Evolutionary conservation across 2,329 filamentous ascomycete species (phyloP).

Genomic region (Clarireedia paspali): DNA sequence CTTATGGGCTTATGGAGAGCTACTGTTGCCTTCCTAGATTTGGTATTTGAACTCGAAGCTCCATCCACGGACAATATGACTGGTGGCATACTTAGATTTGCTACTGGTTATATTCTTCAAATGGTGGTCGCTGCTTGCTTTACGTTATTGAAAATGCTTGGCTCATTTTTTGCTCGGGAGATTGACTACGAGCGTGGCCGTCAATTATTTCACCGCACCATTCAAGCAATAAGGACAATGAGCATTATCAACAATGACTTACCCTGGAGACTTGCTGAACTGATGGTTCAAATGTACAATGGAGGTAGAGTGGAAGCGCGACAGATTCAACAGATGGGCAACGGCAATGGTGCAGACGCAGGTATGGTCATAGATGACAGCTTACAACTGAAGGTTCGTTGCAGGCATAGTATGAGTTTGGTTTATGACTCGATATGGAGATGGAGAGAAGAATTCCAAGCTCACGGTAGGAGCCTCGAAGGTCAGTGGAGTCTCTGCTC

Average conservation of each 20-base stretch:
- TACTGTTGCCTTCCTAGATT: conserved; percentile 60
- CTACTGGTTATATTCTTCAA: conserved; percentile 72
- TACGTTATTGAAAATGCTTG: conserved; percentile 69
- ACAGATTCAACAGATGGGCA: conserved; percentile 35
- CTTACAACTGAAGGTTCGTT: conserved; percentile 73
- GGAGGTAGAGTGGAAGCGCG: conserved; percentile 34
- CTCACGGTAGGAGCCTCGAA: conserved; percentile 61
- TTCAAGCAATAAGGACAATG: conserved; percentile 61
- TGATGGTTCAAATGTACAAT: conserved; percentile 86
- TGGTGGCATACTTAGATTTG: conserved; percentile 49
- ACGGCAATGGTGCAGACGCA: conserved; percentile 32
- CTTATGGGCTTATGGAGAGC: conserved; percentile 70
- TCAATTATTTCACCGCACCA: conserved; percentile 62
- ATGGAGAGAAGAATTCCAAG: conserved; percentile 74
- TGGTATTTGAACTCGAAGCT: conserved; percentile 45
- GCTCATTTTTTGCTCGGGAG: conserved; percentile 67
- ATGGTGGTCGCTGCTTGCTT: conserved; percentile 80
- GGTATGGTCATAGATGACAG: conserved; percentile 51
- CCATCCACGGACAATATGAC: conserved; percentile 37
- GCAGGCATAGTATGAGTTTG: conserved; percentile 76
- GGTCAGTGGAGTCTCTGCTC: conserved; percentile 42
- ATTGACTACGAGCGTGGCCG: conserved; percentile 62
- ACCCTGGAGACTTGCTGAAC: conserved; percentile 69
- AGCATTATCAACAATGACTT: conserved; percentile 74
- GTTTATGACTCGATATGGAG: conserved; percentile 82